Base-by-base conservation (phyloP, 108 stramenopile species). In the Cyclotella kingstonii region DNA sequence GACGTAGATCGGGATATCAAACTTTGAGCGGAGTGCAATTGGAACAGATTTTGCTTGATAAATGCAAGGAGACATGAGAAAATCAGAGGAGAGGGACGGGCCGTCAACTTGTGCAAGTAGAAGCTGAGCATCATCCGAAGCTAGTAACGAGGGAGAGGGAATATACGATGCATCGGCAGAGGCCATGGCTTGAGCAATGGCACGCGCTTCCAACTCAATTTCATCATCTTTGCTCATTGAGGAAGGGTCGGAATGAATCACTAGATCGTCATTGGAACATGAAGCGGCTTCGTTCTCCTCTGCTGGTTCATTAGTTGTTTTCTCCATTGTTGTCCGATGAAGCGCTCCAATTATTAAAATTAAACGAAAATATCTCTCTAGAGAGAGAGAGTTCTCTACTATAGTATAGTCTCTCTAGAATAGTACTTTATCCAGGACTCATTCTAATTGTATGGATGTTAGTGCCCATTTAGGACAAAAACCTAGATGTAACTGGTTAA, bases 1-100 rank as follows among this genome's bases (percentile, higher is more conserved):
- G 21, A 93, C 82, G 61, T 89, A 88, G 58, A 93, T 93, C 29
- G 91, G 91, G 5, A 93, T 81, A 36, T 82, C 80, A 46, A 88
- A 61, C 7, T 66, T 78, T 9, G 80, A 71, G 47, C 91, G 83
- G 1, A 89, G 77, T 4, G 86, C 54, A 6, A 93, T 69, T 10
- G 88, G 87, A 1, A 93, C 86, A 22, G 54, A 59, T 39, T 79
- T 79, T n/a, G 86, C 91, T 22, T 85, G 84, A 66, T 87, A 93
- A 17, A 84, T 67, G 8, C 68, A 72, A 35, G 84, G 84, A 29
- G 79, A 73, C 11, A 28, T 63, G 38, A 41, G 57, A 41, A 84
- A 51, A 48, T 77, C 82, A 3, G 48, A 38, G 5, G 50, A 34
- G 42, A 93, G 65, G 17, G 78, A 71, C 12, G 86, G 83, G 11